Evolutionary conservation across 768 basidiomycete species (phyloP).

Genomic region (Serendipita sp.): DNA sequence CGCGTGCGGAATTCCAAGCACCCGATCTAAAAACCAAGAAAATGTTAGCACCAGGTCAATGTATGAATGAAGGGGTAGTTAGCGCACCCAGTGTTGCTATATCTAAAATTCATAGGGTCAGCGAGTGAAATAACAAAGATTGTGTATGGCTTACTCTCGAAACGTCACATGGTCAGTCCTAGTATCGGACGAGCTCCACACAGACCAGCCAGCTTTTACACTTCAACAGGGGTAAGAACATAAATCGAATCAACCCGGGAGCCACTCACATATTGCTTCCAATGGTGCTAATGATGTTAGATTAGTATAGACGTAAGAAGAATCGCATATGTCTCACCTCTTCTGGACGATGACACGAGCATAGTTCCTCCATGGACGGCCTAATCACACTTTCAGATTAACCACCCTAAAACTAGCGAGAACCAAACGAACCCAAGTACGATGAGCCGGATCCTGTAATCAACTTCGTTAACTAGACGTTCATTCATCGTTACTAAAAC

Average conservation of each 20-base stretch:
- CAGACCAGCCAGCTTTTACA: conserved; percentile 26
- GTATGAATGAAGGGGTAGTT: too few relatives aligned
- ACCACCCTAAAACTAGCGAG: background rate
- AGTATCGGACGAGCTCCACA: conserved; percentile 26
- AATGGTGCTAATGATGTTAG: conserved; percentile 23
- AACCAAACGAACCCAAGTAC: conserved; percentile 28
- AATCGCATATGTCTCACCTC: background rate
- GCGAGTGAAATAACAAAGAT: background rate
- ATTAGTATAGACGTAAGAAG: conserved; percentile 23
- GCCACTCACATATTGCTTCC: conserved; percentile 16
- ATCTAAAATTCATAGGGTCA: background rate
- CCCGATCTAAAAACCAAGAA: background rate
- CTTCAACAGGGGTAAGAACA: conserved; percentile 6
- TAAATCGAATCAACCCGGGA: background rate
- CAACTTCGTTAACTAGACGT: background rate
- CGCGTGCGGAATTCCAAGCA: background rate
- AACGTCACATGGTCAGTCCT: conserved; percentile 22
- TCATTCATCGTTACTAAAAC: conserved; percentile 25
- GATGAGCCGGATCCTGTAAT: background rate
- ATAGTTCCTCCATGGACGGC: conserved; percentile 5
- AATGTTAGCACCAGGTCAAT: too few relatives aligned
- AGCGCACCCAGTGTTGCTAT: conserved; percentile 25
- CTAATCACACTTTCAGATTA: background rate
- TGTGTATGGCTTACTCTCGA: too few relatives aligned
- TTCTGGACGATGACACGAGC: conserved; percentile 1